Evolutionary conservation across 192 early-diverging fungal genomes (phyloP), one percentile per base, ranked within the genome.

Genomic region (Rhizoclosmatium globosum): DNA sequence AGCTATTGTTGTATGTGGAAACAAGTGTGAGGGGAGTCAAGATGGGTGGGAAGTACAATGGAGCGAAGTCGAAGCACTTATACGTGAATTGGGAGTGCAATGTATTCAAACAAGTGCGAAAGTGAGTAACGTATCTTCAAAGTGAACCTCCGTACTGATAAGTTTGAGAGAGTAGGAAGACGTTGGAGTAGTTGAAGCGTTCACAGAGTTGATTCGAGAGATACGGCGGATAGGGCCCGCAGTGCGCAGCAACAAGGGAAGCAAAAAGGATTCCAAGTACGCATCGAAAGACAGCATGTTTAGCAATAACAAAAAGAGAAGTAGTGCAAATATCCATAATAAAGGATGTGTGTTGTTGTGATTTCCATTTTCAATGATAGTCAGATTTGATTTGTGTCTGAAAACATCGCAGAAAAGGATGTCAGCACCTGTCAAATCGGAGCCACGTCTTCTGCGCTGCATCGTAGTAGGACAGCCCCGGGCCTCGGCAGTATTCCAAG

Each of bases 31-130:
- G 59, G 64, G 31, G 50, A 74, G 61, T 21, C 43, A 31, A 31
- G 21, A 42, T 15, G 15, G 74, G 43, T 57, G 6, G 23, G 15
- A 6, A 23, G 31, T 31, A 31, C 31, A 31, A 31, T 31, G 31
- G 31, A 31, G 66, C 21, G 69, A 60, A 19, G 85, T 86, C 13
- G 53, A 79, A 47, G 46, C 70, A 4, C 88, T 74, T 68, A 84
- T 83, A 70, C 17, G 64, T n/a, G 67, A 80, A 57, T 68, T 76
- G 47, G 89, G 89, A 68, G 83, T 90, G 50, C 89, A 88, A 21
- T 84, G 82, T 46, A 69, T 88, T 7, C 80, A 81, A 48, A 89
- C 89, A 70, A 89, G 88, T 48, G 89, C 89, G 38, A 90, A 90
- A 79, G 88, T 89, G 70, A 56, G 53, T 15, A 56, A 56, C 0